Evolutionary conservation across 2,329 filamentous ascomycete genomes (phyloP).

Genomic region (Elsinoe perseae): DNA sequence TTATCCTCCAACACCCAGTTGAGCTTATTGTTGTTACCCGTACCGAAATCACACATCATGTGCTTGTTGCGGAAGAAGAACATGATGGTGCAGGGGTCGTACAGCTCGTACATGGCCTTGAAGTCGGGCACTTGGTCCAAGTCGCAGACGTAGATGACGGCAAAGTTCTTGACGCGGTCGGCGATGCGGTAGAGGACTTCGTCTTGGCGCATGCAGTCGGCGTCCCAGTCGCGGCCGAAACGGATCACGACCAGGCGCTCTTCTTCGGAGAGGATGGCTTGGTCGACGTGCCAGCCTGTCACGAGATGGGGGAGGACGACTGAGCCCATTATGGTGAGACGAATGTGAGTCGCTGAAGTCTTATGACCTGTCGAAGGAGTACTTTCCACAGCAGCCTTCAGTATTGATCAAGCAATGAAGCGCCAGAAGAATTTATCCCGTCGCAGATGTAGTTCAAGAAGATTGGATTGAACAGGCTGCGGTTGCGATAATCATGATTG

Average conservation of each 20-base stretch:
- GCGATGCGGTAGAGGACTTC: slow-evolving; percentile 93
- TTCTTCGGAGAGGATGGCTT: slow-evolving; percentile 84
- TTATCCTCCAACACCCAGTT: slow-evolving; percentile 97
- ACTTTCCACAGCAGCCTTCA: too few relatives aligned
- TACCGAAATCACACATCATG: slow-evolving; percentile 97
- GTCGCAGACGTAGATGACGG: slow-evolving; percentile 88
- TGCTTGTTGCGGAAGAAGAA: slow-evolving; percentile 98
- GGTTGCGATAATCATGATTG: neutral
- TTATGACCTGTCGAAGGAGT: too few relatives aligned
- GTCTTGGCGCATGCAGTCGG: slow-evolving; percentile 76
- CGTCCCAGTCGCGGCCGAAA: slow-evolving; percentile 80
- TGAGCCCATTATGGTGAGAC: slow-evolving; percentile 56
- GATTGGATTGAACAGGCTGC: neutral
- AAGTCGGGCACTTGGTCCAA: slow-evolving; percentile 86
- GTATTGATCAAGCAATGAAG: too few relatives aligned
- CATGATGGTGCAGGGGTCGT: slow-evolving; percentile 92
- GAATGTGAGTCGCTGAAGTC: neutral
- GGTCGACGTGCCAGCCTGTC: slow-evolving; percentile 96
- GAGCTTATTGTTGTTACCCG: slow-evolving; percentile 97
- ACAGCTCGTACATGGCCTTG: slow-evolving; percentile 79
- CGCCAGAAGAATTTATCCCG: too few relatives aligned
- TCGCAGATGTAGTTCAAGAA: too few relatives aligned
- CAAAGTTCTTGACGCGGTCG: slow-evolving; percentile 87
- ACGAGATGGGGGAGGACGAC: slow-evolving; percentile 85
- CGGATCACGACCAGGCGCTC: slow-evolving; percentile 89